A percentile compares a stretch with the other conserved stretches of the same genome.
phyloP scores from a whole-genome alignment of 2,329 filamentous ascomycete species.

The Microsporum ferrugineum region DNA sequence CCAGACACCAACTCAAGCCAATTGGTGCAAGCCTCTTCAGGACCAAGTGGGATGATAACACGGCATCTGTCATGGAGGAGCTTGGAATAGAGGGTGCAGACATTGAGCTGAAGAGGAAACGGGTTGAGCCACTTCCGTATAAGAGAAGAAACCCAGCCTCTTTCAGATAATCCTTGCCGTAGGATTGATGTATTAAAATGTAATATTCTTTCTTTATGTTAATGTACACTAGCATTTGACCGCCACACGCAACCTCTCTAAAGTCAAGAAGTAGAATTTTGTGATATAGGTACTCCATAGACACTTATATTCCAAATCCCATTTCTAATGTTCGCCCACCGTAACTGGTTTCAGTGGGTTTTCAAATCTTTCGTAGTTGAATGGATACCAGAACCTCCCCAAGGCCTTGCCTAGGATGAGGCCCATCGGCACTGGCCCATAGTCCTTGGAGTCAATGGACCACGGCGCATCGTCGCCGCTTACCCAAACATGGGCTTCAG shows the following conservation, averaged over 20 bases:
- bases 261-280: neutral
- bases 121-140: constrained; percentile 56
- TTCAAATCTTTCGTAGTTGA: constrained; percentile 26
- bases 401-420: constrained; percentile 75
- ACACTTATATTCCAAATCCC: constrained; percentile 13
- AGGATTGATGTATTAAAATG: neutral
- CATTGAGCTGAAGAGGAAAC: constrained; percentile 73
- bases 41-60: constrained; percentile 78
- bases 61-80: constrained; percentile 73
- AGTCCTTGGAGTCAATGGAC: constrained; percentile 76
- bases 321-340: neutral
- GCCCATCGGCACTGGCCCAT: constrained; percentile 75
- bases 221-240: constrained; percentile 11
- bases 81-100: constrained; percentile 63
- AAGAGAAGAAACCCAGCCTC: constrained; percentile 45
- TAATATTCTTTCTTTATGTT: constrained; percentile 3
- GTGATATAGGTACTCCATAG: constrained; percentile 5
- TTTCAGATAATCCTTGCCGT: constrained; percentile 29
- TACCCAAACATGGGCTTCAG: constrained; percentile 83
- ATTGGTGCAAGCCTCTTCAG: constrained; percentile 84
- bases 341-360: constrained; percentile 25
- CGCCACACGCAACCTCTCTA: neutral
- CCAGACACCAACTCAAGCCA: constrained; percentile 56
- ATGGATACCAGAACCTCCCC: constrained; percentile 35
- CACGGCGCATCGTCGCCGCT: constrained; percentile 75